Evolutionary conservation across 768 basidiomycete species (phyloP), one percentile per base, ranked within the genome.

Genomic region (Mycena floridula): DNA sequence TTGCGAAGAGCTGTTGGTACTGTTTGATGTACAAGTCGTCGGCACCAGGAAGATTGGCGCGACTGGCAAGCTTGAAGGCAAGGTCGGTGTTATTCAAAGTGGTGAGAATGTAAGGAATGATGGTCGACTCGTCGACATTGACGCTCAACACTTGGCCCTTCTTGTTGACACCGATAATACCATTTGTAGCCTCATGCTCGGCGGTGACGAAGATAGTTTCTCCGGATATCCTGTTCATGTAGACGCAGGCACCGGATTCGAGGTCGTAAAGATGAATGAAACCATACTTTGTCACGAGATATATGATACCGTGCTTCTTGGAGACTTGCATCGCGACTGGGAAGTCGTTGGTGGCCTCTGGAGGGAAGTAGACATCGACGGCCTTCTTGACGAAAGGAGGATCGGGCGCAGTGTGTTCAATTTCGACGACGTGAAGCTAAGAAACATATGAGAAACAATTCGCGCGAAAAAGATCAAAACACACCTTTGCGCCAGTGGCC

Each of bases 281-380:
- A 32, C 96, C 96, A 61, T 91, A 98, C 65, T 99, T 99, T 45
- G 96, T 98, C 60, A 97, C 90, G 46, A 99, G 77, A 69, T 94
- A 99, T 58, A 96, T 72, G 64, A 99, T 91, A 26, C 96, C 95
- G 64, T 96, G 94, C 63, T 90, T 89, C 65, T 86, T 83, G 30
- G 96, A 98, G 26, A 98, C 91, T 61, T 99, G 96, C 92, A 99
- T 98, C 23, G 96, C 91, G 23, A 99, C 96, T 15, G 96, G 96
- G 74, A 99, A 99, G 60, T 99, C 96, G 60, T 94, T 97, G 42
- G 84, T 86, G 5, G 96, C 96, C 63, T 99, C 96, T 1, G 94
- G 85, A 43, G 96, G 96, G 79, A 98, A 99, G 73, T 94, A 99
- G 26, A 99, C 95, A 54, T 99, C 96, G 49, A 98, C 94, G 9